A percentile compares a stretch with the other conserved stretches of the same genome.
phyloP scores from a whole-genome alignment of 805 yeast species.

The Cephaloascus albidus region DNA sequence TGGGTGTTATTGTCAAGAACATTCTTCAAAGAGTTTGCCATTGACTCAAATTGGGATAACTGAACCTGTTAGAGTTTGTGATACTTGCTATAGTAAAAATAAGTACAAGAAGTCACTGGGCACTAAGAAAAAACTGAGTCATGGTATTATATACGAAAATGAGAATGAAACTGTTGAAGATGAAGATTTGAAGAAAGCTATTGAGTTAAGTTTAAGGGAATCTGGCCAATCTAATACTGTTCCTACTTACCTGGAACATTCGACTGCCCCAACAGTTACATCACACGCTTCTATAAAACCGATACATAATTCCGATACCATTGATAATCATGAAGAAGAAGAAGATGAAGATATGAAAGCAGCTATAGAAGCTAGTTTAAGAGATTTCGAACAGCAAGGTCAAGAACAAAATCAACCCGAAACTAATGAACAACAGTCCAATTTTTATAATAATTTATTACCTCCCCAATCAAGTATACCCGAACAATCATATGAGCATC shows the following conservation, averaged over 20 bases:
- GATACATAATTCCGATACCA: constrained; percentile 3
- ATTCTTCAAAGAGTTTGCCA: constrained; percentile 65
- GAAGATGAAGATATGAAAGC: constrained; percentile 83
- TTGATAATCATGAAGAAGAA: constrained; percentile 41
- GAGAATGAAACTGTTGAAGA: constrained; percentile 44
- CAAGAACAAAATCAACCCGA: background rate
- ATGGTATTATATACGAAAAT: constrained; percentile 1
- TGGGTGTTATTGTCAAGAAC: constrained; percentile 81
- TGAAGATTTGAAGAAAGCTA: constrained; percentile 69
- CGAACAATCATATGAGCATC: too few relatives aligned
- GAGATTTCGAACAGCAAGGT: constrained; percentile 46
- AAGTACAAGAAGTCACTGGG: constrained; percentile 18
- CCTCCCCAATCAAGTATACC: constrained; percentile 9
- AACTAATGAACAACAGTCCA: background rate
- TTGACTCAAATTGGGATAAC: constrained; percentile 79
- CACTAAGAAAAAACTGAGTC: constrained; percentile 2
- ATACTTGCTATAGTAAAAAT: constrained; percentile 68
- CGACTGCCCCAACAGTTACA: constrained; percentile 9
- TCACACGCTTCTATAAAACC: constrained; percentile 14
- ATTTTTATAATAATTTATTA: constrained; percentile 17
- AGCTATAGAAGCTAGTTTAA: constrained; percentile 87
- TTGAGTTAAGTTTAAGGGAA: constrained; percentile 70
- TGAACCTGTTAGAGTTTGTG: constrained; percentile 90
- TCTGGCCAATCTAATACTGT: constrained; percentile 8
- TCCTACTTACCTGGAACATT: constrained; percentile 5